Evolutionary conservation across 1,139 yeast species (phyloP).

Genomic region (Kurtzmaniella quercitrusa): DNA sequence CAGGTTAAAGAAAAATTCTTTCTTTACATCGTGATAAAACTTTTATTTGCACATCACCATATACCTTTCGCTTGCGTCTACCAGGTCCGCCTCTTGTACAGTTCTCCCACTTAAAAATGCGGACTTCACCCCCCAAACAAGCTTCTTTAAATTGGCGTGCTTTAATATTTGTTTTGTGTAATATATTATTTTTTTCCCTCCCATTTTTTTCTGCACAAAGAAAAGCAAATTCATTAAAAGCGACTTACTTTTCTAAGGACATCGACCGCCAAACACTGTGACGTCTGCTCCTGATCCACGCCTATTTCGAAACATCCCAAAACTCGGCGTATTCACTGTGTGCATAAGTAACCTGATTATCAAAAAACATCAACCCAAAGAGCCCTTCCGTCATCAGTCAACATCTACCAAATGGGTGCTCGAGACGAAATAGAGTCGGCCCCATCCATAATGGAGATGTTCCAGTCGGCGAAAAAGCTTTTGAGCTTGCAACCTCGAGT

Average conservation of each 20-base stretch:
- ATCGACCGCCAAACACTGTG: neutral
- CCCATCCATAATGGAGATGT: constrained; percentile 43
- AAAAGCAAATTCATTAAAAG: neutral
- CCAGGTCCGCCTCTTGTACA: neutral
- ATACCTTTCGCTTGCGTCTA: too few species aligned
- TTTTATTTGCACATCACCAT: too few species aligned
- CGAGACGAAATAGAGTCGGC: constrained; percentile 12
- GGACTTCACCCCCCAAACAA: too few species aligned
- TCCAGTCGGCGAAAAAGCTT: constrained; percentile 40
- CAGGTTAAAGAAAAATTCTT: too few species aligned
- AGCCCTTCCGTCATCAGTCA: too few species aligned
- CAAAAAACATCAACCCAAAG: neutral
- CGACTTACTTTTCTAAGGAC: neutral
- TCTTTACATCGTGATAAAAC: too few species aligned
- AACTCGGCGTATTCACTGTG: neutral
- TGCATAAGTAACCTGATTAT: neutral
- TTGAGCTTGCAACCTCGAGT: constrained; percentile 39
- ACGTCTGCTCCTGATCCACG: neutral
- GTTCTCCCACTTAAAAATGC: neutral
- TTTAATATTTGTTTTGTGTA: neutral
- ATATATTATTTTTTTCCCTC: neutral
- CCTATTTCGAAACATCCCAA: neutral
- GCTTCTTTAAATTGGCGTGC: neutral
- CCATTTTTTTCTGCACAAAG: neutral
- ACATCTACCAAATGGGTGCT: constrained; percentile 6